A percentile compares a stretch with the other conserved stretches of the same genome.
These are phyloP conservation scores for Ustilago shanxiensis DNA, from an alignment of 1,284 basidiomycete genomes.

Conservation along the genomic window DNA sequence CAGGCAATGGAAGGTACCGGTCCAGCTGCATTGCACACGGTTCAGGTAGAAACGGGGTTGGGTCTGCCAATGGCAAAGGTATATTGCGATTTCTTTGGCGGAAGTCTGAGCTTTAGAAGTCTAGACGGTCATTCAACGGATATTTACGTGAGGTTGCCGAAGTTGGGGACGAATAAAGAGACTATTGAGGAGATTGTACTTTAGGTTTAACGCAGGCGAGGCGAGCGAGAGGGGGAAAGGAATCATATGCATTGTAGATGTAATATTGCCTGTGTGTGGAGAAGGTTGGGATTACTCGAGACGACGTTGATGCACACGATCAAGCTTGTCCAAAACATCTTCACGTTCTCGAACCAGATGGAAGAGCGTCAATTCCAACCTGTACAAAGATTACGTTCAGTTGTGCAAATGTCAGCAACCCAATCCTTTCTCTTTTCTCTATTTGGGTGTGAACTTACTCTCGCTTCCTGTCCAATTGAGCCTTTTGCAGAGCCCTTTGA, in stretches of 20 bases:
- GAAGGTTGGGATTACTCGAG: conserved; percentile 10
- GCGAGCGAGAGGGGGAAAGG: not conserved
- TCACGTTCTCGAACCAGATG: conserved; percentile 53
- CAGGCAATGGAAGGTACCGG: conserved; percentile 50
- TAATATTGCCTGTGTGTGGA: not conserved
- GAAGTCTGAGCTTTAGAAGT: conserved; percentile 82
- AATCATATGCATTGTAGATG: not conserved
- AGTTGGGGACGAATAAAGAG: conserved; percentile 85
- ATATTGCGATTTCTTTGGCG: conserved; percentile 73
- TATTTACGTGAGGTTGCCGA: conserved; percentile 77
- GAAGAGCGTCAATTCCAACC: conserved; percentile 36
- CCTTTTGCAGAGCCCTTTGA: conserved; percentile 8
- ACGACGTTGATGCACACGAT: conserved; percentile 31
- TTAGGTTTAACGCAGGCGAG: not conserved
- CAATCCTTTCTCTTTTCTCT: not conserved
- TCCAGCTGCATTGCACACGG: conserved; percentile 45
- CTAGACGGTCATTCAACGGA: conserved; percentile 75
- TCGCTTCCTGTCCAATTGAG: conserved; percentile 16
- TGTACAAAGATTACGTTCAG: not conserved
- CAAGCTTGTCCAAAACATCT: conserved; percentile 50
- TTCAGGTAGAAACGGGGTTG: conserved; percentile 59
- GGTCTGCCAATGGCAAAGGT: conserved; percentile 64
- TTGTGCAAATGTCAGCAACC: not conserved
- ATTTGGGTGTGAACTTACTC: conserved; percentile 6
- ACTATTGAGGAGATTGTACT: conserved; percentile 68